Conservation (phyloP, 2,329 filamentous ascomycete genomes). For the Ophiostoma piceae region DNA sequence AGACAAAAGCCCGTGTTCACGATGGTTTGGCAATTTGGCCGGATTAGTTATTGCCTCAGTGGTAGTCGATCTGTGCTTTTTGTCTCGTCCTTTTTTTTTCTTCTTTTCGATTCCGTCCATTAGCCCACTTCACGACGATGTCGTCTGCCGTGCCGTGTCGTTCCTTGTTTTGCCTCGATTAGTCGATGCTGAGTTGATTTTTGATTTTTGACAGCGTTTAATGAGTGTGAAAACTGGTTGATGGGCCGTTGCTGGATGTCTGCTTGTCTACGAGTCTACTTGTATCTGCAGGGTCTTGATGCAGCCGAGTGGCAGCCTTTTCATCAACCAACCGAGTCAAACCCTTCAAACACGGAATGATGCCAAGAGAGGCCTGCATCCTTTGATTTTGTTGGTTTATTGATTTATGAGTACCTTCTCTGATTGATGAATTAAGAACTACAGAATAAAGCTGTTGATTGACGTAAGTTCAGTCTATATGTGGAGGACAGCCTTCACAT, state of each 20-base stretch:
- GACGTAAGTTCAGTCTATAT: not conserved
- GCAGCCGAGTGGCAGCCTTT: not conserved
- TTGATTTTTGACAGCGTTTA: not conserved
- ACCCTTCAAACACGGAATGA: not conserved
- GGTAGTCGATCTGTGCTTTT: not conserved
- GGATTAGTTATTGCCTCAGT: not conserved
- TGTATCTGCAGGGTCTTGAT: not conserved
- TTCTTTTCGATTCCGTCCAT: not conserved
- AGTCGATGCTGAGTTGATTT: not conserved
- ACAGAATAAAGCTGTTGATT: not conserved
- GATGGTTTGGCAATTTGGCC: not conserved
- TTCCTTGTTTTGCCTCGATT: slow-evolving; percentile 9
- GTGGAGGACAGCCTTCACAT: not conserved
- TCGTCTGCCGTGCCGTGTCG: slow-evolving; percentile 8
- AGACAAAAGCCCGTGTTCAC: not conserved
- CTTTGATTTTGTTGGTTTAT: not conserved
- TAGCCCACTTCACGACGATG: slow-evolving; percentile 3
- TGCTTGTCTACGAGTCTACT: not conserved
- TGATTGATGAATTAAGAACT: not conserved
- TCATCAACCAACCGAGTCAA: not conserved
- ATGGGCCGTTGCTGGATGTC: not conserved
- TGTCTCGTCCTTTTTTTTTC: not conserved
- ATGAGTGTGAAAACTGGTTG: not conserved
- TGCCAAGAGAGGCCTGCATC: slow-evolving; percentile 1
- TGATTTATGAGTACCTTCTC: not conserved